A percentile compares a stretch with the other conserved stretches of the same genome.
Evolutionary conservation across 2,329 filamentous ascomycete species (phyloP).

Genomic region (Chaetomium strumarium): DNA sequence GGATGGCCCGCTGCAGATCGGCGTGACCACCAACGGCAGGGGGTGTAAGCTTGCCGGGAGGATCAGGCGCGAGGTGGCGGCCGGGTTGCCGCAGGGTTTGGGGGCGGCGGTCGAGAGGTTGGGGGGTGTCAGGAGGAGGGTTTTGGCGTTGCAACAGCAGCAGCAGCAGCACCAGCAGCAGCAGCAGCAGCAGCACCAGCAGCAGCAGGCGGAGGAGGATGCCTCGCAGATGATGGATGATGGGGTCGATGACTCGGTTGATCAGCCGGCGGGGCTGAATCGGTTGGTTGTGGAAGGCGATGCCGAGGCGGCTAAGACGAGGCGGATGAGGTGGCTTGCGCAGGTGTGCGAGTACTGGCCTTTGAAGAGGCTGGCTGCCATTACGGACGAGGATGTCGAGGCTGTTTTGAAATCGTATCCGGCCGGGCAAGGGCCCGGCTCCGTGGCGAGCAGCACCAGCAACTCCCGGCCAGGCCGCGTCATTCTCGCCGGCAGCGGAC

Average conservation of each 20-base stretch:
- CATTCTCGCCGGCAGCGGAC: slow-evolving; percentile 85
- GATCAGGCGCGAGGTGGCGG: slow-evolving; percentile 80
- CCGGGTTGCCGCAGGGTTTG: slow-evolving; percentile 67
- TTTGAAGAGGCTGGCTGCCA: slow-evolving; percentile 68
- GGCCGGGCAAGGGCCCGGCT: not conserved
- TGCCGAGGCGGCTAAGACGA: slow-evolving; percentile 64
- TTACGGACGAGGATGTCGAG: slow-evolving; percentile 75
- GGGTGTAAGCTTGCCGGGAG: slow-evolving; percentile 91
- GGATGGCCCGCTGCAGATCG: slow-evolving; percentile 88
- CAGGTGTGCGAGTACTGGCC: slow-evolving; percentile 99
- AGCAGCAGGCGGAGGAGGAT: slow-evolving; percentile 37
- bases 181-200: too few relatives aligned
- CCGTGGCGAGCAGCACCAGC: slow-evolving; percentile 14
- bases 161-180: too few relatives aligned
- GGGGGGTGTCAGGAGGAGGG: slow-evolving; percentile 63
- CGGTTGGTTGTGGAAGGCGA: slow-evolving; percentile 70
- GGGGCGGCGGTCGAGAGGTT: slow-evolving; percentile 72
- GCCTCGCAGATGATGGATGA: too few relatives aligned
- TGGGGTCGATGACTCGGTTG: slow-evolving; percentile 54
- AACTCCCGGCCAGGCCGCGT: slow-evolving; percentile 52
- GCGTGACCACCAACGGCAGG: slow-evolving; percentile 89
- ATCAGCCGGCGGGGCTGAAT: slow-evolving; percentile 81
- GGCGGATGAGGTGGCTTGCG: slow-evolving; percentile 85
- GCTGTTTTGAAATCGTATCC: slow-evolving; percentile 67
- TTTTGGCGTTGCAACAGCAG: slow-evolving; percentile 64